phyloP scores from a whole-genome alignment of 495 filamentous ascomycete species.

The Elaphomyces granulatus region DNA sequence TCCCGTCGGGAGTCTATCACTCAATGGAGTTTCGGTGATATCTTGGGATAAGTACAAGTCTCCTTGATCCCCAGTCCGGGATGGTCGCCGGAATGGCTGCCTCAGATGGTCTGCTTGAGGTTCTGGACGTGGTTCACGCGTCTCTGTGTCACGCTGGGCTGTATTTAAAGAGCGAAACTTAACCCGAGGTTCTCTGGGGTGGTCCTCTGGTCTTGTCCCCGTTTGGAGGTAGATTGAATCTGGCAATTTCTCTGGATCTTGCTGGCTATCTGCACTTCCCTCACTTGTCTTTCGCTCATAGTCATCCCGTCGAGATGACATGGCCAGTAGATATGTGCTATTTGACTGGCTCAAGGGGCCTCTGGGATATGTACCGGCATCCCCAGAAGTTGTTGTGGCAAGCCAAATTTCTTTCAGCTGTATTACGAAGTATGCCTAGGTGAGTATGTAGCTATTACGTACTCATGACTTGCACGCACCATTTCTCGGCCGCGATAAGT shows the following conservation, averaged over 20 bases:
- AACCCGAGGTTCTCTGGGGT: slow-evolving; percentile 1
- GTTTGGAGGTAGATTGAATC: neutral
- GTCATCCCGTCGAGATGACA: neutral
- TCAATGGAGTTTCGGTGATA: neutral
- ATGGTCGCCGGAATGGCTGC: slow-evolving; percentile 3
- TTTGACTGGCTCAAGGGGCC: no score
- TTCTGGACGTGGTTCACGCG: neutral
- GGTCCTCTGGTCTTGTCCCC: neutral
- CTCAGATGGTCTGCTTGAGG: slow-evolving; percentile 2
- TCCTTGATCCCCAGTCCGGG: neutral
- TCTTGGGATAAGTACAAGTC: slow-evolving; percentile 1
- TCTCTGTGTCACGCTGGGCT: neutral
- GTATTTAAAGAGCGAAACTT: slow-evolving; percentile 2
- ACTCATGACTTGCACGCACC: no score
- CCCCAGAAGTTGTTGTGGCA: neutral
- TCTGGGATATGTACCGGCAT: neutral
- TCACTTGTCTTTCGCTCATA: neutral
- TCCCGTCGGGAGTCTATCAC: neutral
- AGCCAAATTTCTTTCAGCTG: no score
- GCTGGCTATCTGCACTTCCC: neutral
- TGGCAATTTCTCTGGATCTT: neutral
- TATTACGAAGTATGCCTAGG: no score
- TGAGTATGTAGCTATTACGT: no score
- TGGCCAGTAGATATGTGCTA: no score
- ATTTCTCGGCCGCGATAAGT: no score